These are phyloP conservation scores for Panicum virgatum DNA, from an alignment of 202 grass and related monocot species.

Conservation along the genomic window DNA sequence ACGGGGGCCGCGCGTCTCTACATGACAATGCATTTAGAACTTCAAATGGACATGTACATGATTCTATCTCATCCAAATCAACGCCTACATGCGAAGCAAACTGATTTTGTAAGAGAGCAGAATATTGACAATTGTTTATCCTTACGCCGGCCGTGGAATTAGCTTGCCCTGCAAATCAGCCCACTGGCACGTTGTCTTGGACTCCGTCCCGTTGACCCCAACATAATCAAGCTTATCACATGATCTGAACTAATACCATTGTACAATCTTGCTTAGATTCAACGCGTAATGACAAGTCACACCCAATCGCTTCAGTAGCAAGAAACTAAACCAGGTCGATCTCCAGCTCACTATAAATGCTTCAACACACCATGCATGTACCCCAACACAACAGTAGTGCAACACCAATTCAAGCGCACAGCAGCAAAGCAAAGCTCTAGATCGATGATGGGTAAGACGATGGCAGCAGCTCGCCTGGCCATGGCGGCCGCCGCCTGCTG, in stretches of 20 bases:
- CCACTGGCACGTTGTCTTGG: background rate
- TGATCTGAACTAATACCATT: background rate
- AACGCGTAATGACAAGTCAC: background rate
- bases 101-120: background rate
- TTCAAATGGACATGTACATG: background rate
- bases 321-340: too few species aligned
- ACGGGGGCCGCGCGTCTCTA: background rate
- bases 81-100: background rate
- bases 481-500: background rate
- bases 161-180: background rate
- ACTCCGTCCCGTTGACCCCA: background rate
- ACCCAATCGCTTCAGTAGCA: background rate
- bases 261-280: background rate
- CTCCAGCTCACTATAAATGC: background rate
- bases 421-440: too few species aligned
- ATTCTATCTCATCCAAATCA: background rate
- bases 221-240: background rate
- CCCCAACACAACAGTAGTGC: background rate
- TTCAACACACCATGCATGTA: background rate
- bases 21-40: background rate
- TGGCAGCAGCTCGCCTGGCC: background rate
- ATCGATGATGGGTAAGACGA: background rate
- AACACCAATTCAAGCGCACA: too few species aligned
- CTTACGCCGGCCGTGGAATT: background rate
- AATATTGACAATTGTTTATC: background rate